Evolutionary conservation across 345 rosid species (phyloP).

Genomic region (Aurinia saxatilis): DNA sequence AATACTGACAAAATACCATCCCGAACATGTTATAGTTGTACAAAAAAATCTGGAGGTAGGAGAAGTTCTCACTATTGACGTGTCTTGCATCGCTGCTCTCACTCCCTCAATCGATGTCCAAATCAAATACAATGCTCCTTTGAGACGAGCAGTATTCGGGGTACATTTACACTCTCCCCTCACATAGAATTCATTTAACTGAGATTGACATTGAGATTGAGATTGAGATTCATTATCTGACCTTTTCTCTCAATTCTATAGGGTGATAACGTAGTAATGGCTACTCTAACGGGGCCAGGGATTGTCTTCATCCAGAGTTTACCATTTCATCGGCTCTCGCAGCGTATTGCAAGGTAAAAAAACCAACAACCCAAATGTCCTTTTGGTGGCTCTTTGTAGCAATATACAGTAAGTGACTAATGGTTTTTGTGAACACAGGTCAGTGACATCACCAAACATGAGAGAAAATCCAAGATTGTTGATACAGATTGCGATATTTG

Average conservation of each 20-base stretch:
- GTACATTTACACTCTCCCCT: conserved; percentile 35
- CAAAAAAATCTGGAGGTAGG: conserved; percentile 92
- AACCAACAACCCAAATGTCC: background rate
- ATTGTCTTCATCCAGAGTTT: conserved; percentile 93
- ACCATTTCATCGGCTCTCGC: conserved; percentile 85
- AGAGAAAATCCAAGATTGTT: conserved; percentile 90
- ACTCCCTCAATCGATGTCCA: conserved; percentile 66
- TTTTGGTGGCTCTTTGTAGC: background rate
- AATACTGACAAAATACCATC: conserved; percentile 20
- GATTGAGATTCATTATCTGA: background rate
- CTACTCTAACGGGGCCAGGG: conserved; percentile 86
- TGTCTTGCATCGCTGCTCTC: conserved; percentile 76
- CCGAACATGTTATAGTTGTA: conserved; percentile 55
- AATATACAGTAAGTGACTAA: background rate
- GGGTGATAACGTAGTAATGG: conserved; percentile 89
- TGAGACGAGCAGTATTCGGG: conserved; percentile 84
- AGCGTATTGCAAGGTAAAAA: conserved; percentile 76
- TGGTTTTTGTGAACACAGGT: conserved; percentile 55
- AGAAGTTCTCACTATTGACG: conserved; percentile 71
- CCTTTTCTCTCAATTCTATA: conserved; percentile 14
- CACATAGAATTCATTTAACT: too few species aligned
- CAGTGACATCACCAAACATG: conserved; percentile 96
- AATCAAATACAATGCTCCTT: conserved; percentile 83
- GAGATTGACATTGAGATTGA: too few species aligned
- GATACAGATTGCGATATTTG: conserved; percentile 75